These are phyloP conservation scores for Wickerhamomyces silvicola DNA, from an alignment of 805 yeast genomes.

Conservation along the genomic window DNA sequence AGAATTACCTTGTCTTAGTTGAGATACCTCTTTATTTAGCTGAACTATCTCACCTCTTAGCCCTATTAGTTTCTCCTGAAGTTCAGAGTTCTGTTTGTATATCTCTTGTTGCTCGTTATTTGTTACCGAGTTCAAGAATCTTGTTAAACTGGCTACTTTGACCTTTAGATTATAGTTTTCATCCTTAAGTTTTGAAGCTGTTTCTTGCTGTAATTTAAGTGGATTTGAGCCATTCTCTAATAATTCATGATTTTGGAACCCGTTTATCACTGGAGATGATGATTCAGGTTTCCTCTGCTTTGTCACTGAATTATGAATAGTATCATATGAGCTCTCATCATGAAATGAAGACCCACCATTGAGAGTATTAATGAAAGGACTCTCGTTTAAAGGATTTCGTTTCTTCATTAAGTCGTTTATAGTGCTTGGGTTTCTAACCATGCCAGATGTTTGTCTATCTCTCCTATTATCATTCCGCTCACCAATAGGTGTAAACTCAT, in stretches of 20 bases:
- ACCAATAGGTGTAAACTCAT: conserved; percentile 41
- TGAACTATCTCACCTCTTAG: conserved; percentile 16
- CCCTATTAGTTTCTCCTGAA: conserved; percentile 19
- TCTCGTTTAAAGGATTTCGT: conserved; percentile 12
- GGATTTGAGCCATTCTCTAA: conserved; percentile 24
- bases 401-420: conserved; percentile 1
- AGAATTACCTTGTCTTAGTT: neutral
- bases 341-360: conserved; percentile 23
- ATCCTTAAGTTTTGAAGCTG: conserved; percentile 27
- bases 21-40: conserved; percentile 17
- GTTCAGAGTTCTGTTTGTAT: conserved; percentile 31
- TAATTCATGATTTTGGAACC: conserved; percentile 13
- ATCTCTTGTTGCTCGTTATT: conserved; percentile 33
- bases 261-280: conserved; percentile 15
- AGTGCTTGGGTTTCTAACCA: too few species aligned
- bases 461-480: conserved; percentile 3
- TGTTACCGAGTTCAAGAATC: conserved; percentile 30
- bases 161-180: conserved; percentile 40
- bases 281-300: conserved; percentile 3
- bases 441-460: too few species aligned
- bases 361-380: conserved; percentile 15
- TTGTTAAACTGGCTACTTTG: conserved; percentile 34
- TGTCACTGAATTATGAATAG: conserved; percentile 11
- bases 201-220: conserved; percentile 24
- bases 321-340: conserved; percentile 19